Evolutionary conservation across 164 flowering plant genomes (phyloP).

Genomic region (Stephania japonica): DNA sequence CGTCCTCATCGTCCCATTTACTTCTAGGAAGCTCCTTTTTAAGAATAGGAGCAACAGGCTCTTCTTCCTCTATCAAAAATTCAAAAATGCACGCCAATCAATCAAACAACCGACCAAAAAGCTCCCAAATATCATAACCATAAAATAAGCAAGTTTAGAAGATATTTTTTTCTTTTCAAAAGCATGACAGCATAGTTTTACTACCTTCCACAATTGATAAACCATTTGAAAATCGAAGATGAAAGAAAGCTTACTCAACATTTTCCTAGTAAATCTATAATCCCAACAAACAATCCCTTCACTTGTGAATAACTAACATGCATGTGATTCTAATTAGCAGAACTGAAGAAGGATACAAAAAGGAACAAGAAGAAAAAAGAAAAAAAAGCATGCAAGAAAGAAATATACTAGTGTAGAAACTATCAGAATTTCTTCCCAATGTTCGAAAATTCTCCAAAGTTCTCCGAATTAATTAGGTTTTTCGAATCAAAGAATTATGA

Average conservation of each 20-base stretch:
- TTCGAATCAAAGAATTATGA: too few species aligned
- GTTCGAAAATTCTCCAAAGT: too few species aligned
- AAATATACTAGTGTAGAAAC: not conserved
- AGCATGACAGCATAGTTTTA: not conserved
- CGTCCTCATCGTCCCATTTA: conserved; percentile 83
- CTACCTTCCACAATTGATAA: not conserved
- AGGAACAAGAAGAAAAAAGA: not conserved
- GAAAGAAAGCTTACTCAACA: not conserved
- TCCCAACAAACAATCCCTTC: not conserved
- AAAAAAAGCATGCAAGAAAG: not conserved
- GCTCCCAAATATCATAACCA: not conserved
- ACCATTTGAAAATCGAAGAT: not conserved
- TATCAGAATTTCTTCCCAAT: not conserved
- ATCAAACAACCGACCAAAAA: not conserved
- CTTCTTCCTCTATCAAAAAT: conserved; percentile 43
- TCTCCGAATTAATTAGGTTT: too few species aligned
- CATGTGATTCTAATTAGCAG: not conserved
- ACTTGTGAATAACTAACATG: not conserved
- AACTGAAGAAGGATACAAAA: not conserved
- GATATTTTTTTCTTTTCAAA: not conserved
- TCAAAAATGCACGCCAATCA: not conserved
- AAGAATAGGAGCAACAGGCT: conserved; percentile 37
- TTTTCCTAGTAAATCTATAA: not conserved
- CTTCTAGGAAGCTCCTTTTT: conserved; percentile 40
- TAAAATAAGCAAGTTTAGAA: not conserved